Evolutionary conservation across 2,329 filamentous ascomycete genomes (phyloP).

Genomic region (Hymenoscyphus occultus): DNA sequence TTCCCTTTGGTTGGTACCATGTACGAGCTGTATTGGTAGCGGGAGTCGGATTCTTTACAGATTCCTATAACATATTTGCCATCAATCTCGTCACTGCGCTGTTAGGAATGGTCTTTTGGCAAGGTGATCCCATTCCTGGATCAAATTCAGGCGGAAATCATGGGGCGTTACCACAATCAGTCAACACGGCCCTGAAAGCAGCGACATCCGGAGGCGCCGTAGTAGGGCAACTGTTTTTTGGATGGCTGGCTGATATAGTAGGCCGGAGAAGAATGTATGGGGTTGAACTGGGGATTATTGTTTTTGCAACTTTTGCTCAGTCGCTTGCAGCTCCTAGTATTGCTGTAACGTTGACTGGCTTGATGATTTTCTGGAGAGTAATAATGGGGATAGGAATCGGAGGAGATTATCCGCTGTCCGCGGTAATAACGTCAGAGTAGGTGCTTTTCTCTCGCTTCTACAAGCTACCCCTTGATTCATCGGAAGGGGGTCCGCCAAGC

Average conservation of each 20-base stretch:
- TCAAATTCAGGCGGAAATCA: constrained; percentile 48
- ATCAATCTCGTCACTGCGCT: constrained; percentile 71
- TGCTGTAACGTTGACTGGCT: constrained; percentile 55
- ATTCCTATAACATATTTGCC: constrained; percentile 79
- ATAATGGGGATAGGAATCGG: constrained; percentile 78
- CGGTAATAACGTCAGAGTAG: constrained; percentile 68
- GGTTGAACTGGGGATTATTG: constrained; percentile 69
- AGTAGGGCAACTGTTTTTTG: constrained; percentile 74
- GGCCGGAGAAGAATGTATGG: constrained; percentile 83
- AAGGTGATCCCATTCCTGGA: constrained; percentile 42
- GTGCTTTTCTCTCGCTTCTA: constrained; percentile 23
- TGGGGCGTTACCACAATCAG: constrained; percentile 58
- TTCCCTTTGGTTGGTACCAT: constrained; percentile 68
- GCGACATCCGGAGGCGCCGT: constrained; percentile 77
- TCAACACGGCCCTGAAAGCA: constrained; percentile 76
- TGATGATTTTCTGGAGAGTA: constrained; percentile 72
- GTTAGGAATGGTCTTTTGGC: constrained; percentile 75
- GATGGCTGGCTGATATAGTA: constrained; percentile 71
- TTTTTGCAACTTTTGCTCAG: constrained; percentile 67
- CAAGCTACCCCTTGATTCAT: background rate
- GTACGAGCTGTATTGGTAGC: constrained; percentile 72
- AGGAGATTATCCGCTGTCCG: constrained; percentile 77
- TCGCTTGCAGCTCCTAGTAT: constrained; percentile 60
- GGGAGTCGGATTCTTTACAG: constrained; percentile 80
- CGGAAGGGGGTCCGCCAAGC: background rate